Conservation (phyloP, 1,284 basidiomycete species). For the Ganoderma multipileum region DNA sequence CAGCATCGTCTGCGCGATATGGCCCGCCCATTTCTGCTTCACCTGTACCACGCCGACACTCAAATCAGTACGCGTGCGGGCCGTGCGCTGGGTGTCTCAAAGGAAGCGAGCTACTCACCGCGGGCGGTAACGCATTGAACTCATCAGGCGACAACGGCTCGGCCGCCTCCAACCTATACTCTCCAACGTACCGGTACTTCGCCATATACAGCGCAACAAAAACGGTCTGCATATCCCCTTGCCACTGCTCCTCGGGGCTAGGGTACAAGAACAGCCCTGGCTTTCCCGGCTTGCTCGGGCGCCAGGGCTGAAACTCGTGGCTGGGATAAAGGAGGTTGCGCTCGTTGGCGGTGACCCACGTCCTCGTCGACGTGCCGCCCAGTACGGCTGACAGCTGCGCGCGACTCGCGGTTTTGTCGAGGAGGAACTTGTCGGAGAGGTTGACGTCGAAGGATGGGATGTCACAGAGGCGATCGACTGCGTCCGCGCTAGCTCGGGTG, state of each 20-base stretch:
- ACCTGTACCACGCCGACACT: background rate
- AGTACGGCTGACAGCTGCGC: background rate
- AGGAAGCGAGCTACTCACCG: background rate
- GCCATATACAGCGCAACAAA: slow-evolving; percentile 1
- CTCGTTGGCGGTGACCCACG: background rate
- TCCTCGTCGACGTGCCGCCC: background rate
- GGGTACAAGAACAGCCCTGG: slow-evolving; percentile 1
- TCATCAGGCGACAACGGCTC: slow-evolving; percentile 2
- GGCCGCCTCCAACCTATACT: background rate
- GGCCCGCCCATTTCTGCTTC: slow-evolving; percentile 14
- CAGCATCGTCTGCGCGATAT: background rate
- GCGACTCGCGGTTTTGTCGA: background rate
- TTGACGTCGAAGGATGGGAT: background rate
- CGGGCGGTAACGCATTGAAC: background rate
- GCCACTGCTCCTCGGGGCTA: background rate
- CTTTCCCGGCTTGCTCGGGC: background rate
- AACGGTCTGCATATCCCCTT: slow-evolving; percentile 7
- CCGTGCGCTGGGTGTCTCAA: too few relatives aligned
- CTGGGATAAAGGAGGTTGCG: slow-evolving; percentile 6
- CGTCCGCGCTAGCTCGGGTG: background rate
- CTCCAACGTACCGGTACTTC: slow-evolving; percentile 1
- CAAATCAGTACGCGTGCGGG: background rate
- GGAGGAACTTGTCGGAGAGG: background rate
- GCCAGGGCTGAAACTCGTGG: background rate
- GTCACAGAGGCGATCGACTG: background rate